Evolutionary conservation across 2,329 filamentous ascomycete genomes (phyloP).

Genomic region (Trichoderma sp.): DNA sequence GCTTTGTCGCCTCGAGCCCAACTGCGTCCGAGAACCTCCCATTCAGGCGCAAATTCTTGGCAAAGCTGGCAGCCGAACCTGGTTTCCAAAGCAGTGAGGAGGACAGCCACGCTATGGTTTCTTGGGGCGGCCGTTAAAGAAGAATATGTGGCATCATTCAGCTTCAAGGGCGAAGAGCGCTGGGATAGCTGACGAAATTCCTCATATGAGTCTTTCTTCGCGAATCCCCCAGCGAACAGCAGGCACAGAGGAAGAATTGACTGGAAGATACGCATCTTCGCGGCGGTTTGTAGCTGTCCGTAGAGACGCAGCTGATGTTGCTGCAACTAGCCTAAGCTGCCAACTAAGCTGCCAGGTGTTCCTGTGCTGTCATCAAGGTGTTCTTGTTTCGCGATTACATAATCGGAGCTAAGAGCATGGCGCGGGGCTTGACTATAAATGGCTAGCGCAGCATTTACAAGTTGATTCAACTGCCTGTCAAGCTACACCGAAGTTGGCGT

Average conservation of each 20-base stretch:
- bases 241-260: slow-evolving; percentile 65
- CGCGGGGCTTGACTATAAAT: background rate
- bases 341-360: slow-evolving; percentile 12
- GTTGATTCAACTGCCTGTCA: background rate
- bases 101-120: slow-evolving; percentile 79
- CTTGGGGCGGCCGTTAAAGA: slow-evolving; percentile 75
- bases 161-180: slow-evolving; percentile 68
- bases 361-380: slow-evolving; percentile 18
- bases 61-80: slow-evolving; percentile 86
- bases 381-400: background rate
- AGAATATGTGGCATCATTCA: slow-evolving; percentile 74
- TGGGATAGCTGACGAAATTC: slow-evolving; percentile 70
- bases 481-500: background rate
- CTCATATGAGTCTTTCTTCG: slow-evolving; percentile 71
- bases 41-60: slow-evolving; percentile 90
- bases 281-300: slow-evolving; percentile 22
- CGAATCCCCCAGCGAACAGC: slow-evolving; percentile 60
- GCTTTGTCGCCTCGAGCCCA: slow-evolving; percentile 85
- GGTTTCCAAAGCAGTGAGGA: slow-evolving; percentile 82
- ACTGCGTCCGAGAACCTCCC: slow-evolving; percentile 81
- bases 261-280: slow-evolving; percentile 69
- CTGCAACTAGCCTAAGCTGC: slow-evolving; percentile 5
- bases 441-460: background rate
- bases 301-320: slow-evolving; percentile 1
- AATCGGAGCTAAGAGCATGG: background rate